Evolutionary conservation across 176 grass and related monocot species (phyloP).

Genomic region (Tuctoria greenei): DNA sequence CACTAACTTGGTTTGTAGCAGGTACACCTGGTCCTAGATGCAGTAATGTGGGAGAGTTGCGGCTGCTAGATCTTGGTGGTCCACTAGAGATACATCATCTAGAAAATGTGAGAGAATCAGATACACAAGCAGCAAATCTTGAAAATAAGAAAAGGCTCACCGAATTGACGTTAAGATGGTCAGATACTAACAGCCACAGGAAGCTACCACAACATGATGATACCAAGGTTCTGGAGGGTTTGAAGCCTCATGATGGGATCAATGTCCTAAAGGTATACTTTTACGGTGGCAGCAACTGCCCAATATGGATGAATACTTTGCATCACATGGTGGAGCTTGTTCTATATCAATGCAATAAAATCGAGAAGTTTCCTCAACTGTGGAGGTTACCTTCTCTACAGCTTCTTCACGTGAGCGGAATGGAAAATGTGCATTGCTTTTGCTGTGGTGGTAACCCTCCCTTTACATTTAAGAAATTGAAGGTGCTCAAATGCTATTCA

Average conservation of each 20-base stretch:
- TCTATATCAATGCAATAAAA: accelerated
- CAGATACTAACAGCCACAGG: accelerated
- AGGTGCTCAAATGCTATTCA: not conserved
- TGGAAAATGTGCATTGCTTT: not conserved
- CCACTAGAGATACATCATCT: not conserved
- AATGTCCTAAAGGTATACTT: not conserved
- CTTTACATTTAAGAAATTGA: not conserved
- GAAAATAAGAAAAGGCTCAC: not conserved
- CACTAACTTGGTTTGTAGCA: slow-evolving; percentile 4
- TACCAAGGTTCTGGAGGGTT: not conserved
- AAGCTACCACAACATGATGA: not conserved
- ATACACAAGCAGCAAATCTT: not conserved
- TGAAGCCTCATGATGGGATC: not conserved
- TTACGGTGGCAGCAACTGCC: not conserved
- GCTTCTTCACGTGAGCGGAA: not conserved
- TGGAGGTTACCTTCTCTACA: not conserved
- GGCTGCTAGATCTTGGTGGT: not conserved
- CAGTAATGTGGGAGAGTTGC: not conserved
- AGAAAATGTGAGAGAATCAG: not conserved
- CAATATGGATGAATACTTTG: no score
- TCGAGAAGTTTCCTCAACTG: not conserved
- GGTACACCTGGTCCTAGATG: not conserved
- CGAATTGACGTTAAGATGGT: not conserved
- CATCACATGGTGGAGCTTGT: not conserved
- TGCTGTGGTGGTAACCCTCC: not conserved